Conservation (phyloP, 1,284 basidiomycete genomes). For the Heimioporus punctisporus region DNA sequence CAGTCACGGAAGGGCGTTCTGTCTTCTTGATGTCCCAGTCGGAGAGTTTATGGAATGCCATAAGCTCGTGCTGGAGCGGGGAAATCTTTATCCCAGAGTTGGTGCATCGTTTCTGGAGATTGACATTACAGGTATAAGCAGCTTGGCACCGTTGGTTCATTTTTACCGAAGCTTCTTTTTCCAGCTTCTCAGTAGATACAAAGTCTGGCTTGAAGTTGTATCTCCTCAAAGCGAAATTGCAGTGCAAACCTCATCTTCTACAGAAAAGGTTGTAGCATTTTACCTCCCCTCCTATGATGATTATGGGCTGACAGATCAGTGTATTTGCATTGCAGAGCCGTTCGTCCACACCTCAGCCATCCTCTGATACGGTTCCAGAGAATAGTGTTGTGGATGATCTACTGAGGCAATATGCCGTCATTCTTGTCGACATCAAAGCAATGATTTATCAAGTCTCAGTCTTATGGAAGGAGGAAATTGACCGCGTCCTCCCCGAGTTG, state of each 20-base stretch:
- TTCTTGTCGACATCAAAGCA: constrained; percentile 64
- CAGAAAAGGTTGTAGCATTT: constrained; percentile 23
- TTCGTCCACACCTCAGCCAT: constrained; percentile 51
- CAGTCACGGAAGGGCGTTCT: constrained; percentile 26
- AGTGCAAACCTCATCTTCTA: constrained; percentile 29
- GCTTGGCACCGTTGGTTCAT: not conserved
- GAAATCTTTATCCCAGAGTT: constrained; percentile 86
- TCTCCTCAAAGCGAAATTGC: constrained; percentile 37
- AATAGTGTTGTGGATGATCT: constrained; percentile 60
- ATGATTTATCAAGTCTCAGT: constrained; percentile 51
- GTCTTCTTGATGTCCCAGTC: constrained; percentile 66
- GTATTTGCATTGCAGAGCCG: constrained; percentile 34
- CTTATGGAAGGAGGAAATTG: constrained; percentile 72
- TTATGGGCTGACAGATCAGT: not conserved
- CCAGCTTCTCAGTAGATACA: constrained; percentile 80
- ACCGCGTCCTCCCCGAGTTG: constrained; percentile 51
- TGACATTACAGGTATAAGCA: constrained; percentile 77
- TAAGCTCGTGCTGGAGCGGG: constrained; percentile 82
- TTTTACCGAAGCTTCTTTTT: constrained; percentile 7
- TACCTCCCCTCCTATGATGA: not conserved
- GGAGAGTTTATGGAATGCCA: constrained; percentile 70
- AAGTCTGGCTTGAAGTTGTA: constrained; percentile 68
- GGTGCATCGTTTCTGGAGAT: constrained; percentile 83
- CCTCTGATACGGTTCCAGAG: constrained; percentile 53
- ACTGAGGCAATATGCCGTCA: constrained; percentile 61